A percentile compares a stretch with the other conserved stretches of the same genome.
Evolutionary conservation across 805 yeast species (phyloP).

Genomic region (Scheffersomyces coipomensis): DNA sequence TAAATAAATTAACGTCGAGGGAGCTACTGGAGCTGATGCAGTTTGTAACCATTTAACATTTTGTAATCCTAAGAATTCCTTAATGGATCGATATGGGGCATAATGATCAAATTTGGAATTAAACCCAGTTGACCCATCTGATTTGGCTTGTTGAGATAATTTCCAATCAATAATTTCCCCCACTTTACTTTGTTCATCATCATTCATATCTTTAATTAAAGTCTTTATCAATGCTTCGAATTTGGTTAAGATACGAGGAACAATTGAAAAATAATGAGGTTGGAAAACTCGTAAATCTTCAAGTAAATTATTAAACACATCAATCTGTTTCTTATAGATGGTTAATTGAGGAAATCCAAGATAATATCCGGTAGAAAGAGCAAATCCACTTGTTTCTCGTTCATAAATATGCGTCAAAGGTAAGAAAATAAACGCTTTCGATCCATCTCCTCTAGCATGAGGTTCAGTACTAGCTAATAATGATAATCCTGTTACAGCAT

Average conservation of each 20-base stretch:
- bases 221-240: conserved; percentile 24
- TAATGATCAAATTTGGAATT: conserved; percentile 12
- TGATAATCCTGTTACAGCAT: conserved; percentile 15
- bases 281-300: conserved; percentile 27
- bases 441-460: conserved; percentile 5
- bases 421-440: conserved; percentile 20
- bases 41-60: conserved; percentile 21
- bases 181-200: conserved; percentile 10
- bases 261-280: conserved; percentile 28
- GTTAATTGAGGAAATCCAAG: conserved; percentile 28
- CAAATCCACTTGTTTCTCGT: conserved; percentile 22
- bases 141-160: conserved; percentile 26
- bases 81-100: conserved; percentile 25
- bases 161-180: conserved; percentile 17
- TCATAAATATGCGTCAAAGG: conserved; percentile 40
- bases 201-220: conserved; percentile 8
- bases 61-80: conserved; percentile 29
- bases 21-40: conserved; percentile 33
- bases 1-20: conserved; percentile 19
- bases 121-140: conserved; percentile 31
- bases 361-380: conserved; percentile 21
- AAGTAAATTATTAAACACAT: conserved; percentile 23
- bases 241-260: conserved; percentile 39
- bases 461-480: conserved; percentile 8
- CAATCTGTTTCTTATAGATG: conserved; percentile 9